Conservation (phyloP, 2,329 filamentous ascomycete genomes). For the Fusarium beomiforme region DNA sequence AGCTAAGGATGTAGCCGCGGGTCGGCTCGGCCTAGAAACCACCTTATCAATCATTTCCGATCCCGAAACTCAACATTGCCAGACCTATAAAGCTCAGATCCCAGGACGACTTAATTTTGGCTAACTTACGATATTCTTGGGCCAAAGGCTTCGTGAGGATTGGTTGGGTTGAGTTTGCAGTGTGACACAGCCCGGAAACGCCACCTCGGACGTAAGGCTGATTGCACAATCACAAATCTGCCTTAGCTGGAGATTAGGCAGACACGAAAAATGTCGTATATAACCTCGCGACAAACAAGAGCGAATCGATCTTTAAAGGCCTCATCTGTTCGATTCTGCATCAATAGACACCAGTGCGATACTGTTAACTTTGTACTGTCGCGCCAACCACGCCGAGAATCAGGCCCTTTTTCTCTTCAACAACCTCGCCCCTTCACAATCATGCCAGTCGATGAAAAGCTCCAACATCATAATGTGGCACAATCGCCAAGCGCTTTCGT, state of each 20-base stretch:
- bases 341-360: too few species aligned
- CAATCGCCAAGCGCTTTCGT: too few species aligned
- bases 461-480: rapidly evolving
- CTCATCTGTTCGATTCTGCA: too few species aligned
- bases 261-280: neutral
- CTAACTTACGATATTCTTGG: rapidly evolving
- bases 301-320: too few species aligned
- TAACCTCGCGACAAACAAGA: neutral
- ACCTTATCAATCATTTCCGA: neutral
- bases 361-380: neutral
- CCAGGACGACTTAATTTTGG: rapidly evolving
- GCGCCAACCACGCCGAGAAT: too few species aligned
- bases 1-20: neutral
- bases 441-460: neutral
- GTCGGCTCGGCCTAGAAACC: neutral
- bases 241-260: slow-evolving; percentile 18
- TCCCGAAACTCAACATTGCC: neutral
- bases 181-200: neutral
- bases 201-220: neutral
- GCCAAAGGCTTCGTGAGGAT: neutral
- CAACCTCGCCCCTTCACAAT: too few species aligned
- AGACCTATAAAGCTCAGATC: neutral
- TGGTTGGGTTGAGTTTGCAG: neutral
- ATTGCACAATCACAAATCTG: slow-evolving; percentile 2
- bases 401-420: too few species aligned